Evolutionary conservation across 192 early-diverging fungal genomes (phyloP).

Genomic region (Thamnidium elegans): DNA sequence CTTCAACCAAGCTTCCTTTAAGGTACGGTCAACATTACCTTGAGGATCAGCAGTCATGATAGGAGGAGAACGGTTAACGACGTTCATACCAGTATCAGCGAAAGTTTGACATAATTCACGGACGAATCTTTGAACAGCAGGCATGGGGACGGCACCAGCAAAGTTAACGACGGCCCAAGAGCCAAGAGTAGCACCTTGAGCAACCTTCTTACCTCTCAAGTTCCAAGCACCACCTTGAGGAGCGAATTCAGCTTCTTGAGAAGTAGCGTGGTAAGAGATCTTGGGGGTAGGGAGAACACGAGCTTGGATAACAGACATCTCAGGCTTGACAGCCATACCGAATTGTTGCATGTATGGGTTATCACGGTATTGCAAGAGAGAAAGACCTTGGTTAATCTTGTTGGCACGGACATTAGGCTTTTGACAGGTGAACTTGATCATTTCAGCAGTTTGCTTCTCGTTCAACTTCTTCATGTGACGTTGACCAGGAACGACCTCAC

Average conservation of each 20-base stretch:
- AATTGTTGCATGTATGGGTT: conserved; percentile 77
- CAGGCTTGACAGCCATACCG: conserved; percentile 61
- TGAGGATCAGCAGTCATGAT: conserved; percentile 49
- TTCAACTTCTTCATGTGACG: conserved; percentile 79
- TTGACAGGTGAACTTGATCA: conserved; percentile 92
- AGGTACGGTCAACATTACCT: conserved; percentile 64
- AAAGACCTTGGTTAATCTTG: conserved; percentile 74
- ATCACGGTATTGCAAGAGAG: conserved; percentile 61
- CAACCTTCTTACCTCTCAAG: conserved; percentile 75
- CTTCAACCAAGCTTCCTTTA: conserved; percentile 68
- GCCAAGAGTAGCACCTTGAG: conserved; percentile 65
- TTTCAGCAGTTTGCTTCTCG: conserved; percentile 86
- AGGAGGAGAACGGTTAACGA: conserved; percentile 43
- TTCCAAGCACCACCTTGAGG: conserved; percentile 82
- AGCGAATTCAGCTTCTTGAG: conserved; percentile 44
- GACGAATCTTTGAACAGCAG: conserved; percentile 68
- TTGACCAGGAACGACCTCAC: conserved; percentile 79
- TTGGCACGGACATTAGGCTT: conserved; percentile 78
- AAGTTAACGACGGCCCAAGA: conserved; percentile 84
- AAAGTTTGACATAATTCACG: conserved; percentile 57
- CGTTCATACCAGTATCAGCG: conserved; percentile 63
- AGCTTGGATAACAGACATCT: conserved; percentile 69
- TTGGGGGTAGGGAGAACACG: conserved; percentile 78
- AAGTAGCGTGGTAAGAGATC: conserved; percentile 59
- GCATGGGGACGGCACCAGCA: conserved; percentile 45